phyloP scores from a whole-genome alignment of 306 rosid species.

The Sechiopsis laciniata region DNA sequence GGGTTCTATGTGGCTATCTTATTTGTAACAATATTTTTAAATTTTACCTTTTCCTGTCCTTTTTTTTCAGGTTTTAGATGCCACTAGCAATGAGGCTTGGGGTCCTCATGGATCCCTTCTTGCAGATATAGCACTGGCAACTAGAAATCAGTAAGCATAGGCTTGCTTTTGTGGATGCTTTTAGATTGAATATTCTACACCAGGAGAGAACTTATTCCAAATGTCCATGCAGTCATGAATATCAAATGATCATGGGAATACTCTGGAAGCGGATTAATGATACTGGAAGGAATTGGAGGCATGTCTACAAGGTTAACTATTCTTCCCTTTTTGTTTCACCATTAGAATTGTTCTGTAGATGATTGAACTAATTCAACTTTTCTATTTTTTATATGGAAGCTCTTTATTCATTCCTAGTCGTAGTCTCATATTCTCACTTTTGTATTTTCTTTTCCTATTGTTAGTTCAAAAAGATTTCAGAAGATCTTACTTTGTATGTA shows the following conservation, averaged over 20 bases:
- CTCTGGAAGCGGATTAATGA: conserved; percentile 95
- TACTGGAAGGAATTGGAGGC: conserved; percentile 99
- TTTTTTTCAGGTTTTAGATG: conserved; percentile 73
- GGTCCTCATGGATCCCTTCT: conserved; percentile 99
- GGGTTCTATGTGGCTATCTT: neutral
- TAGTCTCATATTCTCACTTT: neutral
- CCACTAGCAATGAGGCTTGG: conserved; percentile 99
- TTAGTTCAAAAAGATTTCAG: neutral
- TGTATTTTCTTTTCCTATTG: neutral
- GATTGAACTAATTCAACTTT: neutral
- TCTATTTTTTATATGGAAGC: neutral
- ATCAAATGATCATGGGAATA: conserved; percentile 89
- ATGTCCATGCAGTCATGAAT: conserved; percentile 70
- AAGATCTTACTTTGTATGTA: neutral
- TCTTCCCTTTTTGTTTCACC: neutral
- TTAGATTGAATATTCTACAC: conserved; percentile 25
- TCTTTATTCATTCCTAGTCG: neutral
- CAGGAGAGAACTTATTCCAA: conserved; percentile 29
- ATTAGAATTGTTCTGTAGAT: neutral
- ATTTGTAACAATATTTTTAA: conserved; percentile 4
- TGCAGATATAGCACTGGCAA: conserved; percentile 86
- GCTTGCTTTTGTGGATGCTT: conserved; percentile 18
- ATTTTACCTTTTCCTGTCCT: neutral
- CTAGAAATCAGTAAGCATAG: conserved; percentile 76
- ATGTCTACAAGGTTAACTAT: conserved; percentile 79